A percentile compares a stretch with the other conserved stretches of the same genome.
phyloP scores from a whole-genome alignment of 2,329 filamentous ascomycete species.

The Cladosporium sp. region DNA sequence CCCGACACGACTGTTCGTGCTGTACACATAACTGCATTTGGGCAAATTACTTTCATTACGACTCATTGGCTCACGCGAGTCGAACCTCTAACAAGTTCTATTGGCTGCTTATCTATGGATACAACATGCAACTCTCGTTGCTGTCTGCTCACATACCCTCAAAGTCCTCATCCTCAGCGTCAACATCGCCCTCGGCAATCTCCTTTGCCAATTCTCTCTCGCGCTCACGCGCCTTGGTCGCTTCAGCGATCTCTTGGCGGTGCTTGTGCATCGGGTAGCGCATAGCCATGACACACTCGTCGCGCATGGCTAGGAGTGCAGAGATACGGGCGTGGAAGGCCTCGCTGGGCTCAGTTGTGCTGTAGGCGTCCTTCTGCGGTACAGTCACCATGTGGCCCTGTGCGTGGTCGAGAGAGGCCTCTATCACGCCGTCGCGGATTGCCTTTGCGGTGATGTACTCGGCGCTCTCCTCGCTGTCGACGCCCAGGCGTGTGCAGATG shows the following conservation, averaged over 20 bases:
- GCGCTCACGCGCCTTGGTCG: constrained; percentile 93
- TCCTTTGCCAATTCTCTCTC: constrained; percentile 98
- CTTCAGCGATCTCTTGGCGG: constrained; percentile 93
- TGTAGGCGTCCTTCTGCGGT: constrained; percentile 92
- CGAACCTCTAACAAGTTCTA: constrained; percentile 10
- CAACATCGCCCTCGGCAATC: constrained; percentile 96
- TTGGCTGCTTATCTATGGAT: constrained; percentile 10
- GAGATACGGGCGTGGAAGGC: constrained; percentile 96
- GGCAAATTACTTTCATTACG: background rate
- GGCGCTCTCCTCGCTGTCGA: constrained; percentile 94
- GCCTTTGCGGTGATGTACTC: constrained; percentile 99
- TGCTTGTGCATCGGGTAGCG: constrained; percentile 99
- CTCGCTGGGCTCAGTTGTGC: constrained; percentile 91
- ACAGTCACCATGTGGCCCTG: constrained; percentile 98
- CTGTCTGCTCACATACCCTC: constrained; percentile 76
- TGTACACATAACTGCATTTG: background rate
- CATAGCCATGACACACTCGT: constrained; percentile 99
- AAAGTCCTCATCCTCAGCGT: constrained; percentile 85
- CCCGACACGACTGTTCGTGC: background rate
- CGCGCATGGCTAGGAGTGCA: constrained; percentile 86
- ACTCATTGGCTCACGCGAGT: background rate
- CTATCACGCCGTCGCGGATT: constrained; percentile 94
- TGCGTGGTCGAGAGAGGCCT: constrained; percentile 91
- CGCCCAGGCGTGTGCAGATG: constrained; percentile 90
- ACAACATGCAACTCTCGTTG: background rate